A percentile compares a stretch with the other conserved stretches of the same genome.
Evolutionary conservation across 1,139 yeast genomes (phyloP).

Genomic region (Sugiyamaella sp.): DNA sequence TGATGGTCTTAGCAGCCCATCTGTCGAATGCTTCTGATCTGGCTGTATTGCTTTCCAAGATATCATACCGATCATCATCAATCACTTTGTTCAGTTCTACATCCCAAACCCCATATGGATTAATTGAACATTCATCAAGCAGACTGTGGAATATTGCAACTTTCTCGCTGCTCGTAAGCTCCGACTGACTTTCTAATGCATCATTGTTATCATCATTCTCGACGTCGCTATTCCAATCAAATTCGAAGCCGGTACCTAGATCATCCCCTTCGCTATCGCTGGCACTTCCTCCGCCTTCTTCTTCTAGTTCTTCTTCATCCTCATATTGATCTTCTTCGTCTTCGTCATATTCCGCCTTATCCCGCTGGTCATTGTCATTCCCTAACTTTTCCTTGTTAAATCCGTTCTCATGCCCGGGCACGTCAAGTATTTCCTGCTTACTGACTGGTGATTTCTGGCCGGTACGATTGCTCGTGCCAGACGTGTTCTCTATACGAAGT

Average conservation of each 20-base stretch:
- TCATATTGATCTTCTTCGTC: conserved; percentile 21
- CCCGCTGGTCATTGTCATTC: conserved; percentile 8
- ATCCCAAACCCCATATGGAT: conserved; percentile 54
- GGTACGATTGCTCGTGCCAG: conserved; percentile 14
- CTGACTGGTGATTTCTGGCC: neutral
- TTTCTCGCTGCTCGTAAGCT: conserved; percentile 23
- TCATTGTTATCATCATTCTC: conserved; percentile 26
- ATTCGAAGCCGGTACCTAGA: too few species aligned
- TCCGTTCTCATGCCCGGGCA: conserved; percentile 22
- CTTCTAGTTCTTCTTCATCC: conserved; percentile 23
- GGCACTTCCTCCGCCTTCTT: neutral
- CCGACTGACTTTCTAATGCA: conserved; percentile 21
- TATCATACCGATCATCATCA: conserved; percentile 47
- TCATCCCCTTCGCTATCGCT: too few species aligned
- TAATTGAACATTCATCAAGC: conserved; percentile 39
- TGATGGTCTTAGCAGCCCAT: conserved; percentile 45
- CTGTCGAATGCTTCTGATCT: conserved; percentile 47
- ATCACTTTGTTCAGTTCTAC: conserved; percentile 47
- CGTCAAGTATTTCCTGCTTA: too few species aligned
- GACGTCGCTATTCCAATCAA: too few species aligned
- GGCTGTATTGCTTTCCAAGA: conserved; percentile 42
- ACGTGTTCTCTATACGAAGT: conserved; percentile 25
- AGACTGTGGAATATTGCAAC: conserved; percentile 36
- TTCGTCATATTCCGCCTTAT: neutral
- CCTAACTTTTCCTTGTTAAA: conserved; percentile 19